Base-by-base conservation (phyloP, 192 early-diverging fungal species). In the Podila epigama region DNA sequence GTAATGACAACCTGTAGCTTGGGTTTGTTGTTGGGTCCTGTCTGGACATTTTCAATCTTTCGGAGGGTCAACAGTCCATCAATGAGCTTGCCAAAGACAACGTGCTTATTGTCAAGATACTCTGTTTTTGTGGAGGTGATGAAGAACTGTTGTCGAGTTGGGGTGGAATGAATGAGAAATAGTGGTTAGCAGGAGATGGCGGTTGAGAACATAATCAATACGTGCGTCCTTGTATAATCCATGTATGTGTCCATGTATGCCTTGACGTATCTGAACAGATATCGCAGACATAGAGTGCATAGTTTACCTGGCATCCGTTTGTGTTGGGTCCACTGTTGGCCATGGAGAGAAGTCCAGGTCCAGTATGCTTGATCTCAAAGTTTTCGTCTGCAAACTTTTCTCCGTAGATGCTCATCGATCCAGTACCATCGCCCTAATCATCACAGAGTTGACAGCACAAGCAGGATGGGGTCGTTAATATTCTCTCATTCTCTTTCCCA, bases 41-140 rank as follows among this genome's bases (percentile, higher is more conserved):
- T 94, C 20, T 92, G 92, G 16, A 97, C 95, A 64, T 96, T 96
- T 78, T 97, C 95, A 63, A 97, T 95, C 81, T 96, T 96, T 36
- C 95, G 83, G n/a, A 97, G 69, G 0, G 93, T 95, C 66, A 97
- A 79, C 20, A 97, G 81, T 20, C 94, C 94, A 71, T 97, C 95
- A 39, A 94, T 82, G 6, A 97, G 79, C 22, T 89, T 85, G 20
- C 95, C 94, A 87, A 95, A 95, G 3, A 94, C 93, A 44, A 95
- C 94, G 68, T 97, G 94, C 80, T 95, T 95, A 27, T 89, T 90
- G 61, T 97, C 94, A 80, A 97, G 79, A 66, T 91, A 97, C 34
- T 94, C 92, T 60, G 89, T 90, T 61, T 92, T 92, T 27, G 88
- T 91, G 63, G 93, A 94, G 2, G 95, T 97, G 33, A 97, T 93